A percentile compares a stretch with the other conserved stretches of the same genome.
phyloP scores from a whole-genome alignment of 2,329 filamentous ascomycete species.

The Ophiostoma sp. region DNA sequence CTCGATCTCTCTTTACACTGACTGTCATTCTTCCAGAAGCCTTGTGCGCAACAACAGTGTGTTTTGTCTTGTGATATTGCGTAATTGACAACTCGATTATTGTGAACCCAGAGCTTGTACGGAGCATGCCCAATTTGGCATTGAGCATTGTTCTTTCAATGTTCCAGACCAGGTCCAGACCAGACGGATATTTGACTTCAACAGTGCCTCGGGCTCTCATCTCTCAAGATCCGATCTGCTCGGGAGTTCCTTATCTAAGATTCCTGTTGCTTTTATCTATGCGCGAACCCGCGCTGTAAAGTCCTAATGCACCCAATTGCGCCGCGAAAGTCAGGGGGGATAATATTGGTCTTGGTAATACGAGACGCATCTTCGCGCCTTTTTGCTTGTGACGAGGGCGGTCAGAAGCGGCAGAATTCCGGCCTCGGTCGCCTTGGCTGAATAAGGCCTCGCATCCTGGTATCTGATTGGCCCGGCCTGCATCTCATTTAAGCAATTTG shows the following conservation, averaged over 20 bases:
- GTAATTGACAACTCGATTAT: neutral
- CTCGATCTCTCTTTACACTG: neutral
- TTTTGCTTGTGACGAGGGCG: conserved; percentile 26
- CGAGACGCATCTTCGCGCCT: neutral
- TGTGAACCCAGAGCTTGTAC: neutral
- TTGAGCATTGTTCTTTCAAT: neutral
- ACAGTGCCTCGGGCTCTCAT: neutral
- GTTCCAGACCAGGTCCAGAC: neutral
- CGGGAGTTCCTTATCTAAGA: neutral
- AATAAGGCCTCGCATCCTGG: neutral
- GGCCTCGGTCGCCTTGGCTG: conserved; percentile 6
- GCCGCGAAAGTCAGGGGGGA: neutral
- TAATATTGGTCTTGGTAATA: neutral
- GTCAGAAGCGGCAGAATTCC: conserved; percentile 15
- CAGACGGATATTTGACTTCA: neutral
- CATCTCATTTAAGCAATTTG: conserved; percentile 24
- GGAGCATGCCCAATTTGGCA: neutral
- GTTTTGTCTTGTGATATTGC: neutral
- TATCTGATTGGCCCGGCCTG: conserved; percentile 11
- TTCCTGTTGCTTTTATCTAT: neutral
- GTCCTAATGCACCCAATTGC: neutral
- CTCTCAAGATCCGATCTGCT: neutral
- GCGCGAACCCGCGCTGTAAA: conserved; percentile 1
- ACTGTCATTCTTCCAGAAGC: neutral
- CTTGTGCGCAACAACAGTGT: neutral